Conservation (phyloP, 192 early-diverging fungal species). For the Backusella parvicylindrica region DNA sequence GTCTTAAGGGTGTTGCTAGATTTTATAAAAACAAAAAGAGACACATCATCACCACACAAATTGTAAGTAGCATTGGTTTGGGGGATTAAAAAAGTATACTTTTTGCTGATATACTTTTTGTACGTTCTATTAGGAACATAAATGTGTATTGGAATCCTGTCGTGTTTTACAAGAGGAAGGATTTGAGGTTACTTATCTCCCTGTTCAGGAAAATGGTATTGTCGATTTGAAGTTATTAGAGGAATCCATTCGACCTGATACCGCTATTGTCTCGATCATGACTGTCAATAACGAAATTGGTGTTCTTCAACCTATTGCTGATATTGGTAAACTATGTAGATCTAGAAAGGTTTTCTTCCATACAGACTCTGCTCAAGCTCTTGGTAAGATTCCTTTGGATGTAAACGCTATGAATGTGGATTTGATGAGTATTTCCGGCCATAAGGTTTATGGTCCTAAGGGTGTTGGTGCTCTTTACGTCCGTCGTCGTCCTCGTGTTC, state of each 20-base stretch:
- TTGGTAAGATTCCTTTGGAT: constrained; percentile 93
- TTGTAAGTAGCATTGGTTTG: constrained; percentile 33
- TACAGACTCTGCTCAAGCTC: constrained; percentile 94
- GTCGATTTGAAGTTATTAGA: constrained; percentile 79
- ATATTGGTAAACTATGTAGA: constrained; percentile 88
- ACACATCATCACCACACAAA: constrained; percentile 96
- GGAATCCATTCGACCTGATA: constrained; percentile 85
- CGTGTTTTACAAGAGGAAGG: constrained; percentile 93
- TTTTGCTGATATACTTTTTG: too few relatives aligned
- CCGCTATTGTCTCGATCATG: constrained; percentile 92
- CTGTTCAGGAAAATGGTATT: constrained; percentile 79
- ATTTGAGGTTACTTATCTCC: constrained; percentile 93
- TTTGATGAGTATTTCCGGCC: constrained; percentile 93
- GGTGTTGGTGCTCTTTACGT: constrained; percentile 94
- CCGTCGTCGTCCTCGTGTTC: constrained; percentile 88
- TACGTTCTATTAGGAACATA: constrained; percentile 80
- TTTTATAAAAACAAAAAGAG: constrained; percentile 94
- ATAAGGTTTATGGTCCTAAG: constrained; percentile 98
- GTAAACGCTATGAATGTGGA: constrained; percentile 93
- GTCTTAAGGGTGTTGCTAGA: constrained; percentile 91
- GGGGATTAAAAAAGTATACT: not conserved
- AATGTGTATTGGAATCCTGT: constrained; percentile 97
- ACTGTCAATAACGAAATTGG: constrained; percentile 99
- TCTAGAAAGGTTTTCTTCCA: constrained; percentile 92
- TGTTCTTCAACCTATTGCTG: constrained; percentile 88